Conservation (phyloP, 805 yeast species). For the Hanseniaspora lindneri region DNA sequence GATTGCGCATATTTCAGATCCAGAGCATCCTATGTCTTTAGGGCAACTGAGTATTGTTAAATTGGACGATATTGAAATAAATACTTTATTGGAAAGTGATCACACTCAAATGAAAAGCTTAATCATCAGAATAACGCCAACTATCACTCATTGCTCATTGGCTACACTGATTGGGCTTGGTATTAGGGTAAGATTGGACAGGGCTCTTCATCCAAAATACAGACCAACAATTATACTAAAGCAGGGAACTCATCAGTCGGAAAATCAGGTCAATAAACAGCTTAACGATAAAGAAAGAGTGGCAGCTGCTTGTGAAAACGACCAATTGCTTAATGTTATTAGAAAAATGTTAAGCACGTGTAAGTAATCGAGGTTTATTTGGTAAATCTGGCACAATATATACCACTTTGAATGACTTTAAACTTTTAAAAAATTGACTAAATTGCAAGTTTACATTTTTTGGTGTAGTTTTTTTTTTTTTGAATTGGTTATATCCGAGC, state of each 20-base stretch:
- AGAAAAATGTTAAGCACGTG: conserved; percentile 87
- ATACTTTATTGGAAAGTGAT: conserved; percentile 38
- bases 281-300: conserved; percentile 94
- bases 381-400: too few relatives aligned
- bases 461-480: too few relatives aligned
- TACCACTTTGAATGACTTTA: too few relatives aligned
- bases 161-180: conserved; percentile 95
- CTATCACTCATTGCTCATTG: conserved; percentile 92
- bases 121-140: conserved; percentile 79
- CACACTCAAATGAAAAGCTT: conserved; percentile 56
- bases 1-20: conserved; percentile 80
- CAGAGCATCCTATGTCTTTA: conserved; percentile 90
- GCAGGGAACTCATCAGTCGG: conserved; percentile 92
- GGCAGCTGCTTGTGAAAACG: conserved; percentile 97
- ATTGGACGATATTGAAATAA: conserved; percentile 62
- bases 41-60: conserved; percentile 93
- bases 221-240: conserved; percentile 69
- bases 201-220: conserved; percentile 76
- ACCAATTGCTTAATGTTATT: conserved; percentile 78
- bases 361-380: conserved; percentile 26
- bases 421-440: too few relatives aligned
- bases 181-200: conserved; percentile 76
- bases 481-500: too few relatives aligned
- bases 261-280: conserved; percentile 90
- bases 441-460: too few relatives aligned